A percentile compares a stretch with the other conserved stretches of the same genome.
Evolutionary conservation across 2,329 filamentous ascomycete genomes (phyloP).

Genomic region (Domatiomyces globalis): DNA sequence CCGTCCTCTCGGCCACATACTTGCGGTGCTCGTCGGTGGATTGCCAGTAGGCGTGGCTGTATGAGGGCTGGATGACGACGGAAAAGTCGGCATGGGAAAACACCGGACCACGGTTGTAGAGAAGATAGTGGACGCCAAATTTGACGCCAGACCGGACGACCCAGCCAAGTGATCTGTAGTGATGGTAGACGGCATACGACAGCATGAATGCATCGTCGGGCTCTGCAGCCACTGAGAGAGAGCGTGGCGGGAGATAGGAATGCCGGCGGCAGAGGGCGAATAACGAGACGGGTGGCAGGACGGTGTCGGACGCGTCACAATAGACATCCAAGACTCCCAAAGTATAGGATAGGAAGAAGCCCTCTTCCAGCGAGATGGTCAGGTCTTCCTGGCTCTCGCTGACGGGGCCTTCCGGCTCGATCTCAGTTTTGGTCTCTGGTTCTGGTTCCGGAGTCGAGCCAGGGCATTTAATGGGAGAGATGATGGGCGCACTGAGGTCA

Average conservation of each 20-base stretch:
- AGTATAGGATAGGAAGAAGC: constrained; percentile 75
- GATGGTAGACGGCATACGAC: constrained; percentile 82
- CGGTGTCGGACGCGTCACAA: constrained; percentile 22
- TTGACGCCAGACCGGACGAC: constrained; percentile 85
- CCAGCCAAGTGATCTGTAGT: constrained; percentile 92
- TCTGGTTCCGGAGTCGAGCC: constrained; percentile 7
- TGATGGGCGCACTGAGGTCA: constrained; percentile 19
- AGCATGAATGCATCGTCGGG: constrained; percentile 76
- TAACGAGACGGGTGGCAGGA: constrained; percentile 43
- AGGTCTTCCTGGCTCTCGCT: constrained; percentile 59
- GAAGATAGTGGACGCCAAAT: constrained; percentile 85
- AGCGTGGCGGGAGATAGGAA: constrained; percentile 53
- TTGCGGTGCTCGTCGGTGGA: constrained; percentile 35
- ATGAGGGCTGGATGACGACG: constrained; percentile 69
- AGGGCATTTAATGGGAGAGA: constrained; percentile 17
- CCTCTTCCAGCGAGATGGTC: constrained; percentile 80
- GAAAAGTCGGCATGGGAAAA: constrained; percentile 94
- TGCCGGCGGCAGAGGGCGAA: constrained; percentile 53
- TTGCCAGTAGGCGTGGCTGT: constrained; percentile 58
- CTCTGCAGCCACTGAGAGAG: constrained; percentile 32
- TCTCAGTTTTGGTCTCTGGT: background rate
- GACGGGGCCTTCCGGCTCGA: constrained; percentile 16
- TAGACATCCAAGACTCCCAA: constrained; percentile 58
- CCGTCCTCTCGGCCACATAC: constrained; percentile 34
- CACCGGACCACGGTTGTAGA: constrained; percentile 84